A percentile compares a stretch with the other conserved stretches of the same genome.
Conservation (phyloP, 148 eudicot genomes). For the Chenopodium suecicum region DNA sequence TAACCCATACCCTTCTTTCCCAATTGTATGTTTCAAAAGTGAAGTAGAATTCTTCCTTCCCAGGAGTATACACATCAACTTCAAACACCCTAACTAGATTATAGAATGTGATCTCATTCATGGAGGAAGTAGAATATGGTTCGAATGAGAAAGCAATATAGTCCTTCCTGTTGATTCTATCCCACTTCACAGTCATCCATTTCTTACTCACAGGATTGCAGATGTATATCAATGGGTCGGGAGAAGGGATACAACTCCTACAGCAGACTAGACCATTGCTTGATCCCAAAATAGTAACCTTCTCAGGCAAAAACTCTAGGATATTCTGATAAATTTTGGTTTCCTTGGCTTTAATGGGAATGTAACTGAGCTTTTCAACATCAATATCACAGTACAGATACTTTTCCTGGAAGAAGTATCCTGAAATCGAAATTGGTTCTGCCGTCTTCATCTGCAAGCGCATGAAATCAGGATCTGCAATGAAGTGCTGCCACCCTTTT, state of each 20-base stretch:
- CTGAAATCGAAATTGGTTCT: constrained; percentile 20
- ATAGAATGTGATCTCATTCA: constrained; percentile 5
- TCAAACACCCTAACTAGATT: constrained; percentile 26
- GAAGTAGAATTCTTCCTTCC: constrained; percentile 24
- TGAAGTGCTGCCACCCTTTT: constrained; percentile 24
- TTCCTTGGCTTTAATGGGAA: constrained; percentile 13
- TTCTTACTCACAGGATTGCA: constrained; percentile 33
- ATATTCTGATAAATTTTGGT: constrained; percentile 21
- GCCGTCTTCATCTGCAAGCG: constrained; percentile 19
- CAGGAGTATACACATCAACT: constrained; percentile 17
- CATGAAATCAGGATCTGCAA: constrained; percentile 23
- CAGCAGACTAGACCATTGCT: constrained; percentile 34
- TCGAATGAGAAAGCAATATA: constrained; percentile 25
- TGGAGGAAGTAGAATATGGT: constrained; percentile 9
- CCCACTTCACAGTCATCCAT: constrained; percentile 26
- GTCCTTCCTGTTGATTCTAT: constrained; percentile 6
- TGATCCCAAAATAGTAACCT: constrained; percentile 26
- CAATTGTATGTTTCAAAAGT: constrained; percentile 22
- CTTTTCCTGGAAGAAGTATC: constrained; percentile 34
- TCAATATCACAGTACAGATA: constrained; percentile 22
- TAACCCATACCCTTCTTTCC: constrained; percentile 24
- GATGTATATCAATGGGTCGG: constrained; percentile 28
- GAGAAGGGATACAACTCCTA: constrained; percentile 30
- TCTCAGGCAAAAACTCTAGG: constrained; percentile 26
- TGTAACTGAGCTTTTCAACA: constrained; percentile 26